A percentile compares a stretch with the other conserved stretches of the same genome.
phyloP scores from a whole-genome alignment of 2,329 filamentous ascomycete genomes.

The Fusarium pseudoanthophilum region DNA sequence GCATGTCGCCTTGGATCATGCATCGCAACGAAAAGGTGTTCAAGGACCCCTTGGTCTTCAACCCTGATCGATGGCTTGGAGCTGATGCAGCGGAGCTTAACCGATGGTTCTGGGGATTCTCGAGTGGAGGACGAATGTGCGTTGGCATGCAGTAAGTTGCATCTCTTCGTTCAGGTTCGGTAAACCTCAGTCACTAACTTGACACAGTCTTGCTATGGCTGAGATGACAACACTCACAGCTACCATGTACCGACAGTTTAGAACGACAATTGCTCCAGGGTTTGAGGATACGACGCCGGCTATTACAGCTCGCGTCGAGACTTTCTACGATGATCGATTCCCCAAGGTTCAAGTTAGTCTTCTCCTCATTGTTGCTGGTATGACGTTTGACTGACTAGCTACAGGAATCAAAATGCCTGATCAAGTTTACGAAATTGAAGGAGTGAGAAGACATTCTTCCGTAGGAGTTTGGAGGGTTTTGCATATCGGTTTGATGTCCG shows the following conservation, averaged over 20 bases:
- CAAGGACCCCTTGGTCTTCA: slow-evolving; percentile 36
- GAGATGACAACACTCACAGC: slow-evolving; percentile 38
- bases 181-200: not conserved
- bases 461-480: not conserved
- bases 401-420: slow-evolving; percentile 34
- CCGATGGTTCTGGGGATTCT: slow-evolving; percentile 43
- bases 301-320: slow-evolving; percentile 38
- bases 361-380: accelerated
- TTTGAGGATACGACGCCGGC: slow-evolving; percentile 26
- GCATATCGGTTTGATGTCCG: not conserved
- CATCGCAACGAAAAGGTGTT: slow-evolving; percentile 43
- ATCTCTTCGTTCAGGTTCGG: accelerated
- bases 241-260: slow-evolving; percentile 31
- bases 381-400: accelerated
- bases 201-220: slow-evolving; percentile 31
- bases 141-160: slow-evolving; percentile 42
- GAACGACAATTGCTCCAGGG: slow-evolving; percentile 21
- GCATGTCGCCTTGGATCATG: slow-evolving; percentile 44
- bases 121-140: slow-evolving; percentile 40
- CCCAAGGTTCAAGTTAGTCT: slow-evolving; percentile 16
- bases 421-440: slow-evolving; percentile 26
- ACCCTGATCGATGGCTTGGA: slow-evolving; percentile 45
- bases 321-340: slow-evolving; percentile 38
- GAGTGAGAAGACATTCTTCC: not conserved
- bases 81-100: slow-evolving; percentile 29